Conservation (phyloP, 169 alveolate genomes). For the Toxoplasma gondii region DNA sequence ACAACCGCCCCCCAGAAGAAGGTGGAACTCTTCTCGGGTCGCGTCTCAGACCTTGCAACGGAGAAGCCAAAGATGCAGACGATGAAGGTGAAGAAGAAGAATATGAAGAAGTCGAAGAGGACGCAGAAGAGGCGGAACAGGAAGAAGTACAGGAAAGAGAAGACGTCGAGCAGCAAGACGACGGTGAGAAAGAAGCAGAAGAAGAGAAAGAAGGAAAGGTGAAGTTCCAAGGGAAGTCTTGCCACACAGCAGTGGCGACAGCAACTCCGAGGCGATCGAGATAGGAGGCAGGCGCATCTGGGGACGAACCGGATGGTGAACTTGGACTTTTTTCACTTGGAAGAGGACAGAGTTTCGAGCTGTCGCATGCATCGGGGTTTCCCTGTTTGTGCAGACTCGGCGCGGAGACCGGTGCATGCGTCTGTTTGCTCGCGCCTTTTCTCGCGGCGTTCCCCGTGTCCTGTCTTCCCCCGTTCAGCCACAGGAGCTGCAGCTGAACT, state of each 20-base stretch:
- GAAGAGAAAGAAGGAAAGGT: background rate
- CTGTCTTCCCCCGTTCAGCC: background rate
- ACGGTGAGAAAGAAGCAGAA: background rate
- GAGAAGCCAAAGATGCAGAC: background rate
- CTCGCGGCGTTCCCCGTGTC: no score
- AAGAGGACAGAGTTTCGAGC: background rate
- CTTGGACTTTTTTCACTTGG: background rate
- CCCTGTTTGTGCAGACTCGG: background rate
- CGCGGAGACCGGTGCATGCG: background rate
- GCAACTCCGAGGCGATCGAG: constrained; percentile 6
- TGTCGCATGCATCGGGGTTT: background rate
- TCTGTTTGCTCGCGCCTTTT: no score
- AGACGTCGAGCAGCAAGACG: no score
- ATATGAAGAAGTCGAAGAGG: no score
- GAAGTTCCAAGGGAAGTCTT: background rate
- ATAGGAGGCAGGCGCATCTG: no score
- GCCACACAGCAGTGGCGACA: background rate
- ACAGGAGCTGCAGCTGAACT: background rate
- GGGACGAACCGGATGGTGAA: no score
- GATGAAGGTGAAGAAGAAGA: no score
- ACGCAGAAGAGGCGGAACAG: no score
- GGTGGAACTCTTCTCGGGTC: no score
- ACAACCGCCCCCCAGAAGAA: background rate
- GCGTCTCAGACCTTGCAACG: no score
- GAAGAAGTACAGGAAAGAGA: no score